Base-by-base conservation (phyloP, 2,329 filamentous ascomycete species). In the Exserohilum rostratum region DNA sequence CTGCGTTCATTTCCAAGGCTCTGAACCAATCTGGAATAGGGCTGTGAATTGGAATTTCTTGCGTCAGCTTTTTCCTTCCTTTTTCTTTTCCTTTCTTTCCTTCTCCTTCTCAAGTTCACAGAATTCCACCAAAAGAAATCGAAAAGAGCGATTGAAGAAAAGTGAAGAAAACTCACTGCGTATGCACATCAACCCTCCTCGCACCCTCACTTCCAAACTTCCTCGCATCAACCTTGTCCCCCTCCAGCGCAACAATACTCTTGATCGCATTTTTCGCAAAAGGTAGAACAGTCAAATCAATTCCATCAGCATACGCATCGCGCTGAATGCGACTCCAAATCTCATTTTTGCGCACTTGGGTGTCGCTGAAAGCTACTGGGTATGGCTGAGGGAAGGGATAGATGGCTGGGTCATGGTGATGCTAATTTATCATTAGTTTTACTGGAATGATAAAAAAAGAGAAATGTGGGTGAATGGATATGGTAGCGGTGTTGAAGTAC, bases 1-100 rank as follows among this genome's bases (percentile, higher is more conserved):
- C 74, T n/a, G 72, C 68, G 3, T 62, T 57, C 3, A 68, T 66
- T 31, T 74, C 66, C 17, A 76, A 65, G 31, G 53, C 55, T 7
- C 68, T 67, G 54, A 75, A 76, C 66, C 70, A 74, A 3, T 60
- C 46, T 2, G 73, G 71, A 5, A 76, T 69, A 22, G 71, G 68
- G 47, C 51, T 54, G 11, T n/a, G n/a, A n/a, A n/a, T n/a, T n/a
- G n/a, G n/a, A n/a, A n/a, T n/a, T n/a, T n/a, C n/a, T n/a, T n/a
- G n/a, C n/a, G n/a, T n/a, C n/a, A n/a, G n/a, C n/a, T n/a, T n/a
- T n/a, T n/a, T n/a, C n/a, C n/a, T n/a, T n/a, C n/a, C n/a, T n/a
- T n/a, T n/a, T n/a, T 25, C 22, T 25, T 25, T 25, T 25, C 22
- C 22, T 25, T 25, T 25, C 22, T 25, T 25, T 18, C 9, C 42